Evolutionary conservation across 805 yeast species (phyloP).

Genomic region (Saccharomycopsis sp.): DNA sequence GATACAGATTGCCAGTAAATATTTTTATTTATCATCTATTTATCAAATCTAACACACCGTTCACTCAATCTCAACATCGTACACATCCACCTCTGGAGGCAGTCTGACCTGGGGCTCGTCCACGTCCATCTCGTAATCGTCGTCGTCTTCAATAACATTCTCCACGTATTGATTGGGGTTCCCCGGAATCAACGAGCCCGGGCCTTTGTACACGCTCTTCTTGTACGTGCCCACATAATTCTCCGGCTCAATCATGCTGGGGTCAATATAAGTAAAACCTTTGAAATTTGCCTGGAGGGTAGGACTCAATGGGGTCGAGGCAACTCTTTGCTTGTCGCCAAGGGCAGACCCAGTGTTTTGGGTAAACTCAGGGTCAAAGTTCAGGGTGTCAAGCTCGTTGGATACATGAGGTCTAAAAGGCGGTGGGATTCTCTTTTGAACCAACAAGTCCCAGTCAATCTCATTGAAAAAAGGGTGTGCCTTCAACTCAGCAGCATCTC

Average conservation of each 20-base stretch:
- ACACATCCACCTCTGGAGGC: constrained; percentile 19
- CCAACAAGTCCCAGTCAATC: constrained; percentile 79
- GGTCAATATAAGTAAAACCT: constrained; percentile 95
- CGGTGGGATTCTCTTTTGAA: constrained; percentile 80
- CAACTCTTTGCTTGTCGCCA: constrained; percentile 18
- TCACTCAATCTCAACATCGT: constrained; percentile 19
- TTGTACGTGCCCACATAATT: constrained; percentile 41
- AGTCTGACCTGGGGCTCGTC: constrained; percentile 20
- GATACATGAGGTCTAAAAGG: constrained; percentile 92
- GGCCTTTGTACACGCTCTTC: constrained; percentile 34
- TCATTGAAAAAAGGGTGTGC: constrained; percentile 90
- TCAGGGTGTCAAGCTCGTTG: constrained; percentile 89
- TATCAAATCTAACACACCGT: too few species aligned
- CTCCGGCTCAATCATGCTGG: constrained; percentile 62
- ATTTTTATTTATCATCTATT: too few species aligned
- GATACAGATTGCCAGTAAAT: too few species aligned
- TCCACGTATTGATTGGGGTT: constrained; percentile 80
- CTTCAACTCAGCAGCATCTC: constrained; percentile 87
- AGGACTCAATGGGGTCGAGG: constrained; percentile 73
- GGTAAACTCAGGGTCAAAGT: constrained; percentile 97
- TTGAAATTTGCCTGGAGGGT: constrained; percentile 94
- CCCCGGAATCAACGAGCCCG: constrained; percentile 71
- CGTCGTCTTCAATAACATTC: constrained; percentile 70
- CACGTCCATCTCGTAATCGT: constrained; percentile 35
- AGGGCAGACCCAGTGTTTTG: constrained; percentile 79